phyloP scores from a whole-genome alignment of 345 rosid species.

The Firmiana major region DNA sequence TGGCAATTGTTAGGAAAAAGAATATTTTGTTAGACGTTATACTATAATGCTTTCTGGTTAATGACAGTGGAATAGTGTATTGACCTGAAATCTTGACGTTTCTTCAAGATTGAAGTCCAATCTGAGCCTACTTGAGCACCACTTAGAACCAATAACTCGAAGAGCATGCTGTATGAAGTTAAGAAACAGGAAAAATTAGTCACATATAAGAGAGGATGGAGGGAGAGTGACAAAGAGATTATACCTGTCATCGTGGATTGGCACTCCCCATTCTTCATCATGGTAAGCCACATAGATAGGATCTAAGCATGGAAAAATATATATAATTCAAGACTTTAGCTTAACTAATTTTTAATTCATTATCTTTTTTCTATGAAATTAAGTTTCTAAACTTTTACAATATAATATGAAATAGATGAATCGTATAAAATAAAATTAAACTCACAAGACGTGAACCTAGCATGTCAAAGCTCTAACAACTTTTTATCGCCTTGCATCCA shows the following conservation, averaged over 20 bases:
- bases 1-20: constrained; percentile 8
- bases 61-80: background rate
- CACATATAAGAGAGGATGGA: background rate
- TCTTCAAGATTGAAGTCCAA: constrained; percentile 61
- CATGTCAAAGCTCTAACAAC: too few relatives aligned
- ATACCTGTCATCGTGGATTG: constrained; percentile 54
- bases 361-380: too few relatives aligned
- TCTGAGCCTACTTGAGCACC: constrained; percentile 71
- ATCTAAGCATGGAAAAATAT: constrained; percentile 26
- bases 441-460: too few relatives aligned
- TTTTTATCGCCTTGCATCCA: too few relatives aligned
- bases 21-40: background rate
- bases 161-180: constrained; percentile 35
- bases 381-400: too few relatives aligned
- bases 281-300: constrained; percentile 59
- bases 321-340: too few relatives aligned
- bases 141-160: constrained; percentile 54
- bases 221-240: constrained; percentile 1
- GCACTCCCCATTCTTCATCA: constrained; percentile 73
- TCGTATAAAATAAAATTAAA: too few relatives aligned
- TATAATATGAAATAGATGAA: too few relatives aligned
- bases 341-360: too few relatives aligned
- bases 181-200: background rate
- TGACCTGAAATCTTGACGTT: constrained; percentile 51
- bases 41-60: background rate